These are phyloP conservation scores for Botrytis paeoniae DNA, from an alignment of 2,329 filamentous ascomycete species.

Conservation along the genomic window DNA sequence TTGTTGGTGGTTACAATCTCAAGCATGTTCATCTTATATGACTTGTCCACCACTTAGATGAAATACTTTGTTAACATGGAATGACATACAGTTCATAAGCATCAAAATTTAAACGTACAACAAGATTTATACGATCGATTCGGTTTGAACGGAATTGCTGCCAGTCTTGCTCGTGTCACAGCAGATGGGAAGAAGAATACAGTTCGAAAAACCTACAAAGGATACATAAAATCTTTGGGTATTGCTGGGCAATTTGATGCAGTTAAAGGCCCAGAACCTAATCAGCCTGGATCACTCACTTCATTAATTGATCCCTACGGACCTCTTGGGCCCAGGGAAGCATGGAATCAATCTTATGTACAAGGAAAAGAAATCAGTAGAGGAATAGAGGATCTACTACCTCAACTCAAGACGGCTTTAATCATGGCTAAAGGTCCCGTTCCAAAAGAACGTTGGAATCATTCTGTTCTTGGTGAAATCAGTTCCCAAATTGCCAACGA, in stretches of 20 bases:
- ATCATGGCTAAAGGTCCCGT: slow-evolving; percentile 57
- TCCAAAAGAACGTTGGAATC: slow-evolving; percentile 55
- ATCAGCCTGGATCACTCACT: slow-evolving; percentile 40
- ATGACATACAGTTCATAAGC: slow-evolving; percentile 34
- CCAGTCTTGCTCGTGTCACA: slow-evolving; percentile 60
- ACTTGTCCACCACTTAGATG: slow-evolving; percentile 27
- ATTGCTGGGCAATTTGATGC: slow-evolving; percentile 61
- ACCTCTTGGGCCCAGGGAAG: slow-evolving; percentile 46
- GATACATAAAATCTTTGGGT: slow-evolving; percentile 62
- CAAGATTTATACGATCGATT: slow-evolving; percentile 60
- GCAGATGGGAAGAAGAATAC: slow-evolving; percentile 66
- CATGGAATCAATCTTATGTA: slow-evolving; percentile 55
- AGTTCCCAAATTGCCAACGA: slow-evolving; percentile 22
- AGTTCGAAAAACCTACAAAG: slow-evolving; percentile 66
- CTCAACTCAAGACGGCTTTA: slow-evolving; percentile 49
- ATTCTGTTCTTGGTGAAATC: slow-evolving; percentile 56
- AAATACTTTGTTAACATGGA: slow-evolving; percentile 39
- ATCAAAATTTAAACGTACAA: slow-evolving; percentile 47
- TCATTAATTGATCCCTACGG: slow-evolving; percentile 45
- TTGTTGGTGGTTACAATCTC: slow-evolving; percentile 21
- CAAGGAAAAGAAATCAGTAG: slow-evolving; percentile 54
- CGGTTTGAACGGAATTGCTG: slow-evolving; percentile 53
- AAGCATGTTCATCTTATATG: slow-evolving; percentile 20
- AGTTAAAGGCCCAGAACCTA: slow-evolving; percentile 52
- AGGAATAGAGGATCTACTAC: slow-evolving; percentile 48